Evolutionary conservation across 1,284 basidiomycete species (phyloP).

Genomic region (Ceratobasidium theobromae): DNA sequence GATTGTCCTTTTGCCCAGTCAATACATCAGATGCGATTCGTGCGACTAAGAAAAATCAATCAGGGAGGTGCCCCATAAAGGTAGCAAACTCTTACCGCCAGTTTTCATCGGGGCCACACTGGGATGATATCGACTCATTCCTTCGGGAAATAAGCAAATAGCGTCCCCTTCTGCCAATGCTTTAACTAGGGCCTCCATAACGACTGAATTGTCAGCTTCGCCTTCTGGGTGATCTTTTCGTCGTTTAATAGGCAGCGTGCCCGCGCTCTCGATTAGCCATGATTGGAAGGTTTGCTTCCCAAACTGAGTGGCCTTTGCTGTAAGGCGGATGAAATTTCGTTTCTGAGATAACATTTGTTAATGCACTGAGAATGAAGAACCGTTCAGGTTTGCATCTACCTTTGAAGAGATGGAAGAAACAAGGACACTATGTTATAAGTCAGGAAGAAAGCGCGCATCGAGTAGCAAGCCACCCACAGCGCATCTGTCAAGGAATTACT

Average conservation of each 20-base stretch:
- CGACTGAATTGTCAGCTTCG: slow-evolving; percentile 62
- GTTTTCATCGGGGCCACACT: slow-evolving; percentile 81
- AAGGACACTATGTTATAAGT: slow-evolving; percentile 53
- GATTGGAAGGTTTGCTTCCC: slow-evolving; percentile 78
- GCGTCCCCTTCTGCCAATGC: slow-evolving; percentile 77
- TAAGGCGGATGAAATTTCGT: slow-evolving; percentile 77
- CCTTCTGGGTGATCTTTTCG: slow-evolving; percentile 63
- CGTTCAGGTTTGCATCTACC: slow-evolving; percentile 45
- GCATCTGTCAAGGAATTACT: slow-evolving; percentile 84
- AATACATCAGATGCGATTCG: slow-evolving; percentile 77
- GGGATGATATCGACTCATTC: slow-evolving; percentile 78
- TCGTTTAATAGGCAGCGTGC: slow-evolving; percentile 77
- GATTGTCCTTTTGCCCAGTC: slow-evolving; percentile 64
- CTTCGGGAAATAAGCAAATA: slow-evolving; percentile 80
- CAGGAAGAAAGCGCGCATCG: not conserved
- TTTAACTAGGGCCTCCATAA: slow-evolving; percentile 69
- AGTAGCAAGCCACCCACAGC: slow-evolving; percentile 54
- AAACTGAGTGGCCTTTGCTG: slow-evolving; percentile 83
- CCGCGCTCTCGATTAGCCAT: slow-evolving; percentile 84
- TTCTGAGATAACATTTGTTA: slow-evolving; percentile 45
- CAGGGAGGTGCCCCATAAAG: slow-evolving; percentile 6
- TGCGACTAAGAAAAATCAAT: slow-evolving; percentile 54
- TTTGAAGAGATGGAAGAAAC: slow-evolving; percentile 67
- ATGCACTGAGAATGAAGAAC: not conserved
- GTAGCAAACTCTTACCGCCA: slow-evolving; percentile 55